Evolutionary conservation across 352 stramenopile species (phyloP).

Genomic region (Globisporangium polare): DNA sequence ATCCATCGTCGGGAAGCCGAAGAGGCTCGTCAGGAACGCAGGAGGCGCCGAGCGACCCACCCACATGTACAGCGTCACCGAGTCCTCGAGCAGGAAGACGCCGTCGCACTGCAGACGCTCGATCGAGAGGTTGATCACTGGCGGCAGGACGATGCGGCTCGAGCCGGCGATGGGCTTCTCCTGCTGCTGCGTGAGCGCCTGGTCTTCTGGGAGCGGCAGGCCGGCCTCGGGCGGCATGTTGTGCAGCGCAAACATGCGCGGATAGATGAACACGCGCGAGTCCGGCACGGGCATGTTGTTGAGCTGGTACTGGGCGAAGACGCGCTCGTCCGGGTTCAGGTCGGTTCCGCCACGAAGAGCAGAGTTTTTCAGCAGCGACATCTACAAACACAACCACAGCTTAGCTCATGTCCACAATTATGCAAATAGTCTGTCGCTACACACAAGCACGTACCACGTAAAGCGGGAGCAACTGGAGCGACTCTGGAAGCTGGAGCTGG

Average conservation of each 20-base stretch:
- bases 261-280: constrained; percentile 95
- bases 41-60: constrained; percentile 89
- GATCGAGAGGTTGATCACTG: constrained; percentile 93
- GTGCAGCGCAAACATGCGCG: constrained; percentile 94
- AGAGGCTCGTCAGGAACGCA: constrained; percentile 89
- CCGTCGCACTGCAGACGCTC: constrained; percentile 92
- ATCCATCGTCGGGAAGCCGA: constrained; percentile 93
- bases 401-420: background rate
- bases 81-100: constrained; percentile 97
- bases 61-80: constrained; percentile 95
- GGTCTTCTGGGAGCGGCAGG: constrained; percentile 56
- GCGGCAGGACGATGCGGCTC: constrained; percentile 83
- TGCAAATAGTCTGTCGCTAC: constrained; percentile 6
- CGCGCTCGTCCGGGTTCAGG: constrained; percentile 94
- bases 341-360: constrained; percentile 96
- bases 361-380: constrained; percentile 98
- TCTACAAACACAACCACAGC: constrained; percentile 33
- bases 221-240: constrained; percentile 90
- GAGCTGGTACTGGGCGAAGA: constrained; percentile 91
- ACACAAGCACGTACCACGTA: constrained; percentile 79
- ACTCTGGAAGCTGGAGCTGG: constrained; percentile 86
- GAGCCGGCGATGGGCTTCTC: constrained; percentile 56
- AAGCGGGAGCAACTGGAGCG: constrained; percentile 93
- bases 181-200: constrained; percentile 18
- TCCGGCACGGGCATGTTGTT: constrained; percentile 93